Evolutionary conservation across 176 grass and related monocot species (phyloP).

Genomic region (Coix lacrymajobi): DNA sequence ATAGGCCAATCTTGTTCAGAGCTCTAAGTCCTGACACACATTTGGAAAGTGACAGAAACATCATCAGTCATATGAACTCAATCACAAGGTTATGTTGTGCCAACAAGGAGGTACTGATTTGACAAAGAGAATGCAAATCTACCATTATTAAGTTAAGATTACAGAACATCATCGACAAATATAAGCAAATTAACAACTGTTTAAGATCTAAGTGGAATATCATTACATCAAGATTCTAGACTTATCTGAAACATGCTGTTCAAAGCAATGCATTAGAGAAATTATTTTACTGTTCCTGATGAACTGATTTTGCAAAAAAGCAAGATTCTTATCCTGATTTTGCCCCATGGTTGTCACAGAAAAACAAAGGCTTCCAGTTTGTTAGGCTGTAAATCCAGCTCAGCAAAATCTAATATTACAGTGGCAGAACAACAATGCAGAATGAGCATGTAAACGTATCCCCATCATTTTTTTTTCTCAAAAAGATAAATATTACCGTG

Average conservation of each 20-base stretch:
- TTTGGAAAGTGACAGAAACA: slow-evolving; percentile 19
- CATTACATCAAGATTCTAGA: not conserved
- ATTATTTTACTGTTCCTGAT: not conserved
- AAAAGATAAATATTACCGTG: not conserved
- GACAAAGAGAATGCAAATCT: not conserved
- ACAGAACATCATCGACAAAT: not conserved
- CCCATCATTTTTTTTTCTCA: not conserved
- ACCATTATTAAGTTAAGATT: not conserved
- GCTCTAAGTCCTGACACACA: slow-evolving; percentile 76
- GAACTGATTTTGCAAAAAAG: not conserved
- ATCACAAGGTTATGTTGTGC: not conserved
- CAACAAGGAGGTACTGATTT: not conserved
- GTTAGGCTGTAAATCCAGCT: not conserved
- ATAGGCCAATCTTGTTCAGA: slow-evolving; percentile 42
- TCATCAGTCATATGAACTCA: slow-evolving; percentile 14
- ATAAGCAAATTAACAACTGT: not conserved
- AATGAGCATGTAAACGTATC: not conserved
- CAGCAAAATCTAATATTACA: not conserved
- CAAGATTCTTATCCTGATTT: not conserved
- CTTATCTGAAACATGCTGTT: not conserved
- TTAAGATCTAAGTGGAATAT: not conserved
- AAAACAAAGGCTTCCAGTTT: not conserved
- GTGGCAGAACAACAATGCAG: not conserved
- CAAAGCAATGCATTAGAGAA: not conserved
- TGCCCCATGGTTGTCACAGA: not conserved